Conservation (phyloP, 2,329 filamentous ascomycete genomes). For the Microcyclosporella mali region DNA sequence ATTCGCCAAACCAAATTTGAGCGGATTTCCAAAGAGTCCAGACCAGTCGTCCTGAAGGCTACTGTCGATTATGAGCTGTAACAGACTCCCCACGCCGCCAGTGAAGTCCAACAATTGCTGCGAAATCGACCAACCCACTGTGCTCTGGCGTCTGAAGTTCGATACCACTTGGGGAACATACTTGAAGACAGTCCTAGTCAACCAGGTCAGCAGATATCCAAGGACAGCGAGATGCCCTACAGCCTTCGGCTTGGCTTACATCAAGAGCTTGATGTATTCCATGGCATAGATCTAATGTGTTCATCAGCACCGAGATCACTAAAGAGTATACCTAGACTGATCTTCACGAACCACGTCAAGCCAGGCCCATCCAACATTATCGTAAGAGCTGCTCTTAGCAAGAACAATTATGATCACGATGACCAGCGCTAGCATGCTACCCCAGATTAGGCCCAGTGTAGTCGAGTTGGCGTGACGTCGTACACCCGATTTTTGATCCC, state of each 20-base stretch:
- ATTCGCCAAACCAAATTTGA: constrained; percentile 82
- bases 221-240: too few relatives aligned
- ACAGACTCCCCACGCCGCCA: constrained; percentile 74
- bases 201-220: too few relatives aligned
- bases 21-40: constrained; percentile 82
- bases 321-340: constrained; percentile 34
- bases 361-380: constrained; percentile 53
- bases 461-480: constrained; percentile 52
- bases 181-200: constrained; percentile 82
- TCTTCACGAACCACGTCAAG: constrained; percentile 53
- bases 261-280: constrained; percentile 85
- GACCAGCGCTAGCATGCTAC: constrained; percentile 54
- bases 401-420: constrained; percentile 45
- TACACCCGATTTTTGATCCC: constrained; percentile 49
- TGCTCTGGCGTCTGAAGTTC: constrained; percentile 81
- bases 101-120: constrained; percentile 78
- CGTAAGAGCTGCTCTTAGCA: constrained; percentile 40
- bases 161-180: constrained; percentile 82
- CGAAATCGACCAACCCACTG: constrained; percentile 77
- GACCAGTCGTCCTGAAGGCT: constrained; percentile 81
- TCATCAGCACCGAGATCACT: constrained; percentile 10
- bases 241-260: too few relatives aligned
- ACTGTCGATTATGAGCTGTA: constrained; percentile 79
- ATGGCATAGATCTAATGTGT: constrained; percentile 55
- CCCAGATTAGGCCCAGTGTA: constrained; percentile 64